phyloP scores from a whole-genome alignment of 75 land plant species.

The Ceratopteris richardii region DNA sequence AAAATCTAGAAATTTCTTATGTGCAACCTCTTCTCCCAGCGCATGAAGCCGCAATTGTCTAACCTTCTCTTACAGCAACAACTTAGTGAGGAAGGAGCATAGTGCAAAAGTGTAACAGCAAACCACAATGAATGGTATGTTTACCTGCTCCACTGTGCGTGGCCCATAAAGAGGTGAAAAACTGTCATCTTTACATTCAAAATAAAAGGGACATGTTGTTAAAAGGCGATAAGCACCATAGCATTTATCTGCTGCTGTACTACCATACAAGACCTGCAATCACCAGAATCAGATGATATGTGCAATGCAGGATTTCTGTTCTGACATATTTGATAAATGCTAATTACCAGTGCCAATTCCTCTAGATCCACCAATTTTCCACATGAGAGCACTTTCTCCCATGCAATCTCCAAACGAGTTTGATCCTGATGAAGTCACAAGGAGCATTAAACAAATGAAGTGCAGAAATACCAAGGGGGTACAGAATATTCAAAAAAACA shows the following conservation, averaged over 20 bases:
- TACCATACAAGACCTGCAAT: conserved; percentile 71
- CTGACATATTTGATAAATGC: background rate
- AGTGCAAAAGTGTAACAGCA: background rate
- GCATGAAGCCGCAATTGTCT: conserved; percentile 3
- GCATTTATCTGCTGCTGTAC: conserved; percentile 57
- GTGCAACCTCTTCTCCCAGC: conserved; percentile 20
- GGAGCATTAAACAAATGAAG: background rate
- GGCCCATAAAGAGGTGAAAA: conserved; percentile 57
- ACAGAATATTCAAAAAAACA: conserved; percentile 21
- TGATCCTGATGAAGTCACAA: conserved; percentile 45
- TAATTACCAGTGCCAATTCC: conserved; percentile 67
- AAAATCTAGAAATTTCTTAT: conserved; percentile 57
- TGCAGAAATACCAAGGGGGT: background rate
- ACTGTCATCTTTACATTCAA: conserved; percentile 52
- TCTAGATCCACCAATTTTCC: conserved; percentile 57
- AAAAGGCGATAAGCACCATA: conserved; percentile 87
- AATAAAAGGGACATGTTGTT: conserved; percentile 75
- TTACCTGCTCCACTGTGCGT: conserved; percentile 65
- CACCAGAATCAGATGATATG: too few relatives aligned
- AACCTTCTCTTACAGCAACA: conserved; percentile 4
- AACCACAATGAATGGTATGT: background rate
- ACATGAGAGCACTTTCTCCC: conserved; percentile 71
- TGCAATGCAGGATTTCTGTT: too few relatives aligned
- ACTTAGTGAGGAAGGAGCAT: background rate
- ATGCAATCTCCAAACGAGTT: conserved; percentile 77